These are phyloP conservation scores for Boletus barrowsii DNA, from an alignment of 768 basidiomycete species.

Conservation along the genomic window DNA sequence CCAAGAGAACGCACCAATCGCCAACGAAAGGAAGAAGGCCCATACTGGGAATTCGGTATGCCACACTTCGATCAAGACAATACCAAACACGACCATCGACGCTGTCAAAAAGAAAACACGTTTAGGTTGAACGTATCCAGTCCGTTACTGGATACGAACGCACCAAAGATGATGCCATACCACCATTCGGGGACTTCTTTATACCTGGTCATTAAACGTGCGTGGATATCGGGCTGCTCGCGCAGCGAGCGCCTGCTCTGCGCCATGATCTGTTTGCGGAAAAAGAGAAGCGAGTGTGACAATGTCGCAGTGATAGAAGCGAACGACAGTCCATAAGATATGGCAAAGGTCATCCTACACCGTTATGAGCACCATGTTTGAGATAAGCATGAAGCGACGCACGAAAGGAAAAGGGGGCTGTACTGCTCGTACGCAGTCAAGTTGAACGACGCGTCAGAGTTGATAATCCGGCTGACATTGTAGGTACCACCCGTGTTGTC, in stretches of 20 bases:
- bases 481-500: slow-evolving; percentile 60
- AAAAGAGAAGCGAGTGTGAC: slow-evolving; percentile 70
- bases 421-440: slow-evolving; percentile 51
- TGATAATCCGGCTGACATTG: slow-evolving; percentile 57
- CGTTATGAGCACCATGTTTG: not conserved
- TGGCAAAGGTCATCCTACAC: slow-evolving; percentile 57
- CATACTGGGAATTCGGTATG: slow-evolving; percentile 46
- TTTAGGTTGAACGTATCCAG: not conserved
- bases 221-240: slow-evolving; percentile 77
- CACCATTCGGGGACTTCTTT: slow-evolving; percentile 61
- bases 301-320: slow-evolving; percentile 75
- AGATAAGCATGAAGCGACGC: not conserved
- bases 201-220: slow-evolving; percentile 55
- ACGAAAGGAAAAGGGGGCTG: slow-evolving; percentile 60
- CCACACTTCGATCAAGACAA: slow-evolving; percentile 60
- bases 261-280: slow-evolving; percentile 74
- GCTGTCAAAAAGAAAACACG: slow-evolving; percentile 19
- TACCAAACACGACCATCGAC: slow-evolving; percentile 55
- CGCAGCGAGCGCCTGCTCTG: slow-evolving; percentile 67
- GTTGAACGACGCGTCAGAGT: slow-evolving; percentile 53
- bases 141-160: not conserved
- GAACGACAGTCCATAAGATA: slow-evolving; percentile 81
- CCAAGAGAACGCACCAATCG: slow-evolving; percentile 22
- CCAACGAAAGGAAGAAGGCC: slow-evolving; percentile 39
- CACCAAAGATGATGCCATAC: slow-evolving; percentile 38